These are phyloP conservation scores for Hydrangea macrophylla DNA, from an alignment of 148 eudicot species.

Conservation along the genomic window DNA sequence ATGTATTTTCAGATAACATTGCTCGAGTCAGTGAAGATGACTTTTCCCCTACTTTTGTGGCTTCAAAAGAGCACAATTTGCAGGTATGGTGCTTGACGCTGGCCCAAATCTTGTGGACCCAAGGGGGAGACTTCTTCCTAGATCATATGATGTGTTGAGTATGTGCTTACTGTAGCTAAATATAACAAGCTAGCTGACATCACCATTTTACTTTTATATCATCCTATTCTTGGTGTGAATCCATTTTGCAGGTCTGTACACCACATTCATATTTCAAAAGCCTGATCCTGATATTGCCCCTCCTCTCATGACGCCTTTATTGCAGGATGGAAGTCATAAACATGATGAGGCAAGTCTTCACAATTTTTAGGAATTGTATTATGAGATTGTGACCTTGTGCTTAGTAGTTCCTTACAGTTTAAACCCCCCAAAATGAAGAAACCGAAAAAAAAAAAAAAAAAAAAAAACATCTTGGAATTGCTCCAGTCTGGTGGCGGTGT, in stretches of 20 bases:
- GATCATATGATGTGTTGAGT: constrained; percentile 87
- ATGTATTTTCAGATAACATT: background rate
- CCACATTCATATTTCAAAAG: constrained; percentile 89
- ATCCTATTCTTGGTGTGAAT: constrained; percentile 1
- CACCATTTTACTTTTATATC: constrained; percentile 6
- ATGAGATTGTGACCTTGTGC: background rate
- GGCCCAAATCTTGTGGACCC: constrained; percentile 88
- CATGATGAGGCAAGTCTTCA: constrained; percentile 74
- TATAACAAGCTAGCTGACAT: constrained; percentile 2
- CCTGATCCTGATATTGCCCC: constrained; percentile 92
- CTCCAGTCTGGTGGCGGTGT: background rate
- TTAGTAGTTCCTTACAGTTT: background rate
- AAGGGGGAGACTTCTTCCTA: constrained; percentile 85
- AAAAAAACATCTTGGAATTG: background rate
- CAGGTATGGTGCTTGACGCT: constrained; percentile 71
- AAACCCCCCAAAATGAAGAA: background rate
- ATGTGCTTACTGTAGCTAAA: background rate
- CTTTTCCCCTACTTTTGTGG: constrained; percentile 16
- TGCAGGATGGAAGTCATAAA: constrained; percentile 53
- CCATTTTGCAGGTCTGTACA: constrained; percentile 67
- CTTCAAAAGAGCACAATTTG: constrained; percentile 65
- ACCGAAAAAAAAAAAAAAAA: background rate
- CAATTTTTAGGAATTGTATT: background rate
- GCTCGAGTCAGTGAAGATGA: background rate
- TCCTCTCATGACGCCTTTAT: constrained; percentile 83